phyloP scores from a whole-genome alignment of 2,329 filamentous ascomycete species.

The Furcasterigmium sp. region DNA sequence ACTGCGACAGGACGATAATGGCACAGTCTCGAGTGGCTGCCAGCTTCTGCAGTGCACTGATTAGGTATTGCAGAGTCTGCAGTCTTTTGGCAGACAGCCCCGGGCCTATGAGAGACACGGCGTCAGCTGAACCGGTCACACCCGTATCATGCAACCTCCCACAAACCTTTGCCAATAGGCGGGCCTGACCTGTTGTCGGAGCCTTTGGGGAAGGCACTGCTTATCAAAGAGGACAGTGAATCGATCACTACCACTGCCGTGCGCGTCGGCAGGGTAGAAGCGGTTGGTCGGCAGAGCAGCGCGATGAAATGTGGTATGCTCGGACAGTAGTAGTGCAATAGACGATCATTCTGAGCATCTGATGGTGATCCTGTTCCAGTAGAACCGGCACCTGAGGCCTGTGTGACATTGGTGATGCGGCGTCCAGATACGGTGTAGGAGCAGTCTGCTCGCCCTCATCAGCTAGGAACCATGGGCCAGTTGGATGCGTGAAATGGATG shows the following conservation, averaged over 20 bases:
- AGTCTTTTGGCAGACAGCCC: slow-evolving; percentile 36
- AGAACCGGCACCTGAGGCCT: slow-evolving; percentile 6
- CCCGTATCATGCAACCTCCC: background rate
- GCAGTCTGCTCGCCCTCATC: slow-evolving; percentile 24
- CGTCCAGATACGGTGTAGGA: slow-evolving; percentile 31
- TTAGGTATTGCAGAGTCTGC: slow-evolving; percentile 55
- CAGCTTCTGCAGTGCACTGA: slow-evolving; percentile 68
- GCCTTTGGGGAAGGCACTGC: slow-evolving; percentile 67
- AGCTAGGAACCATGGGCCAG: background rate
- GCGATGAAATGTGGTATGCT: slow-evolving; percentile 71
- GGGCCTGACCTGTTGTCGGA: slow-evolving; percentile 29
- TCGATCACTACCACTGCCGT: slow-evolving; percentile 73
- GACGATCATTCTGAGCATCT: slow-evolving; percentile 12
- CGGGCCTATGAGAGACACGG: slow-evolving; percentile 21
- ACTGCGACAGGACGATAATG: slow-evolving; percentile 72
- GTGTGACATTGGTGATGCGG: slow-evolving; percentile 25
- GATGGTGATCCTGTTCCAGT: slow-evolving; percentile 5
- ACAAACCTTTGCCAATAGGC: slow-evolving; percentile 35
- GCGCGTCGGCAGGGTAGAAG: slow-evolving; percentile 53
- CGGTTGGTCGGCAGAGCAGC: slow-evolving; percentile 63
- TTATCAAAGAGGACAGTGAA: slow-evolving; percentile 70
- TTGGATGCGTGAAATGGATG: slow-evolving; percentile 15
- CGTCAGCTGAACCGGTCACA: background rate
- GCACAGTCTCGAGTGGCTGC: slow-evolving; percentile 69
- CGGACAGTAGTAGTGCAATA: slow-evolving; percentile 46